Percentiles rank a stretch among this genome's conserved stretches.
These are phyloP conservation scores for Zygoascus ofunaensis DNA, from an alignment of 805 yeast genomes.

Conservation along the genomic window DNA sequence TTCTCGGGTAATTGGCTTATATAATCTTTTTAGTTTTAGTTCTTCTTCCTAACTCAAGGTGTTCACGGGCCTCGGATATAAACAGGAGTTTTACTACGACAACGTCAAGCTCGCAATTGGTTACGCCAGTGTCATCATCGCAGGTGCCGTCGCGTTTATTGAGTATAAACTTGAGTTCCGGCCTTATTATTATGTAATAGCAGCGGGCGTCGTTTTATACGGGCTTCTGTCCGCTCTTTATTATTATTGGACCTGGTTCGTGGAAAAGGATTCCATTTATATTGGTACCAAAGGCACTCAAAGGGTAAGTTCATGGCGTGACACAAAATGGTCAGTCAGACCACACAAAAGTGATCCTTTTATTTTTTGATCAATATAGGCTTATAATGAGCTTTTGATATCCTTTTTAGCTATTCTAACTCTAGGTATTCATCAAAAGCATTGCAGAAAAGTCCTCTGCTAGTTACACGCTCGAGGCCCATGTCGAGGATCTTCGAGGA, in stretches of 20 bases:
- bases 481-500: constrained; percentile 10
- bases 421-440: constrained; percentile 8
- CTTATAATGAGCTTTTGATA: no score
- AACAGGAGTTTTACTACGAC: constrained; percentile 17
- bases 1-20: neutral
- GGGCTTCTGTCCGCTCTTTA: constrained; percentile 20
- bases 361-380: no score
- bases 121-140: constrained; percentile 23
- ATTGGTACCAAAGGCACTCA: constrained; percentile 20
- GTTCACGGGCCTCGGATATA: constrained; percentile 21
- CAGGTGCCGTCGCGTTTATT: constrained; percentile 21
- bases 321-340: no score
- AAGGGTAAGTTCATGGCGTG: constrained; percentile 9
- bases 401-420: no score
- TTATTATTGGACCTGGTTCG: constrained; percentile 19
- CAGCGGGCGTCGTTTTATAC: constrained; percentile 24
- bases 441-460: constrained; percentile 12
- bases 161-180: constrained; percentile 28
- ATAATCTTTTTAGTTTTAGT: no score
- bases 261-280: constrained; percentile 24
- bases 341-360: no score
- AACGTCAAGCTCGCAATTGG: constrained; percentile 26
- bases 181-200: constrained; percentile 19
- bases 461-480: constrained; percentile 15
- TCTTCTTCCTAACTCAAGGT: constrained; percentile 16